A percentile compares a stretch with the other conserved stretches of the same genome.
Conservation (phyloP, 2,329 filamentous ascomycete genomes). For the Fusarium pseudocircinatum region DNA sequence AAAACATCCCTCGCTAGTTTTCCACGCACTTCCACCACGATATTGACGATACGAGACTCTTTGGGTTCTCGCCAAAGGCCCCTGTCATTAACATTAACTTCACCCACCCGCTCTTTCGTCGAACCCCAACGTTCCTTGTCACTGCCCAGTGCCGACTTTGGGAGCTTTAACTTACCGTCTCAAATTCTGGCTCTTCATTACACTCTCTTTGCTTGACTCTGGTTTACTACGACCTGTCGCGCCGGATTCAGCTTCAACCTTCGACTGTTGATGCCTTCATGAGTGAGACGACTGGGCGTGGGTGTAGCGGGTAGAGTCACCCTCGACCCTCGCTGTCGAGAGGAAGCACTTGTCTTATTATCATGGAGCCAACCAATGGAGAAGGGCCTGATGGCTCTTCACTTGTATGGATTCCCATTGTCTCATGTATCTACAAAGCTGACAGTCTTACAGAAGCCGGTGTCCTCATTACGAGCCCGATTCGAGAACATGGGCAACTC, state of each 20-base stretch:
- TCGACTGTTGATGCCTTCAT: constrained; percentile 44
- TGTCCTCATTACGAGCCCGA: constrained; percentile 81
- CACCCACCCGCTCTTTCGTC: constrained; percentile 30
- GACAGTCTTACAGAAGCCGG: constrained; percentile 69
- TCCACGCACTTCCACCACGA: constrained; percentile 4
- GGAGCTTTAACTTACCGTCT: constrained; percentile 14
- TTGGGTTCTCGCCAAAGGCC: constrained; percentile 25
- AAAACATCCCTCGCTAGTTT: constrained; percentile 16
- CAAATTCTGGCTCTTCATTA: background rate
- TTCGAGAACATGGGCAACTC: constrained; percentile 75
- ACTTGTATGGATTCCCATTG: constrained; percentile 63
- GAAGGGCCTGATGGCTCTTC: constrained; percentile 80
- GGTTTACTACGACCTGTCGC: background rate
- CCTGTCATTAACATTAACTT: constrained; percentile 32
- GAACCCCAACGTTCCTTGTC: constrained; percentile 39
- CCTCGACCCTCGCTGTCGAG: constrained; percentile 45
- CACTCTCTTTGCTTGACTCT: background rate
- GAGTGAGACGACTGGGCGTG: constrained; percentile 43
- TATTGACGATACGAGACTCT: constrained; percentile 11
- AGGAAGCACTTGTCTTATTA: constrained; percentile 38
- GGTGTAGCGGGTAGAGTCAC: constrained; percentile 50
- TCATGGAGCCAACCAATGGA: constrained; percentile 46
- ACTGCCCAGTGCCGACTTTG: constrained; percentile 36
- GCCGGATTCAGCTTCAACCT: constrained; percentile 14
- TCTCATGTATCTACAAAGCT: constrained; percentile 29